These are phyloP conservation scores for Boletus sp. DNA, from an alignment of 768 basidiomycete genomes.

Conservation along the genomic window DNA sequence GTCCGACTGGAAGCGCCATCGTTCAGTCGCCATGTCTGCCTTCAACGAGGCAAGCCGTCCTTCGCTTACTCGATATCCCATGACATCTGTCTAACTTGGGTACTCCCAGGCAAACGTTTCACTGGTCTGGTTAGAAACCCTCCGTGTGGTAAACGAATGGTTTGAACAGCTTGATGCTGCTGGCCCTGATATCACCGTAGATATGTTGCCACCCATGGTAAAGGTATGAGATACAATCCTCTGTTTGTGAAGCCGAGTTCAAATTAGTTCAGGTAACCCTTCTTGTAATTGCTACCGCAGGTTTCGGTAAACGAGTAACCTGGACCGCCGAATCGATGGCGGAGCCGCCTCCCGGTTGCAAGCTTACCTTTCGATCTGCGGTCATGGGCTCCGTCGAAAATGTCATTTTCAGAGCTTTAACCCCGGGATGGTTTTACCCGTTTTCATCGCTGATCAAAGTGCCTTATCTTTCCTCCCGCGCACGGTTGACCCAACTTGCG, in stretches of 20 bases:
- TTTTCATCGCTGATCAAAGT: conserved; percentile 26
- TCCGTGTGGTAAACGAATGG: conserved; percentile 41
- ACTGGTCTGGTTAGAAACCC: conserved; percentile 47
- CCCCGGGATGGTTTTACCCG: conserved; percentile 34
- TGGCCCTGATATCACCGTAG: conserved; percentile 19
- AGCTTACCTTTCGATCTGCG: conserved; percentile 38
- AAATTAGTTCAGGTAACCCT: conserved; percentile 30
- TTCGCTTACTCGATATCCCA: neutral
- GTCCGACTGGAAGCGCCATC: conserved; percentile 47
- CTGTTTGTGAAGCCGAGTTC: neutral
- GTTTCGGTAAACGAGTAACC: conserved; percentile 38
- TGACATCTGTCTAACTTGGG: neutral
- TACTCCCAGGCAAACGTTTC: conserved; percentile 40
- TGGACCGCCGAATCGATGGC: conserved; percentile 31
- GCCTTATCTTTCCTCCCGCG: conserved; percentile 34
- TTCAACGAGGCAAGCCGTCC: conserved; percentile 42
- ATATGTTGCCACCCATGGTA: conserved; percentile 9
- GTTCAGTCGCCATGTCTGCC: conserved; percentile 43
- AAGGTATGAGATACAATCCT: conserved; percentile 10
- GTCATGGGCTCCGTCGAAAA: conserved; percentile 17
- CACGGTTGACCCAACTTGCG: conserved; percentile 28
- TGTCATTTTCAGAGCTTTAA: conserved; percentile 29
- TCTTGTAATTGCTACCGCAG: conserved; percentile 39
- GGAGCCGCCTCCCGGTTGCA: conserved; percentile 28
- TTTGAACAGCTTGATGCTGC: conserved; percentile 34